phyloP scores from a whole-genome alignment of 306 rosid genomes.

The Corylus avellana region DNA sequence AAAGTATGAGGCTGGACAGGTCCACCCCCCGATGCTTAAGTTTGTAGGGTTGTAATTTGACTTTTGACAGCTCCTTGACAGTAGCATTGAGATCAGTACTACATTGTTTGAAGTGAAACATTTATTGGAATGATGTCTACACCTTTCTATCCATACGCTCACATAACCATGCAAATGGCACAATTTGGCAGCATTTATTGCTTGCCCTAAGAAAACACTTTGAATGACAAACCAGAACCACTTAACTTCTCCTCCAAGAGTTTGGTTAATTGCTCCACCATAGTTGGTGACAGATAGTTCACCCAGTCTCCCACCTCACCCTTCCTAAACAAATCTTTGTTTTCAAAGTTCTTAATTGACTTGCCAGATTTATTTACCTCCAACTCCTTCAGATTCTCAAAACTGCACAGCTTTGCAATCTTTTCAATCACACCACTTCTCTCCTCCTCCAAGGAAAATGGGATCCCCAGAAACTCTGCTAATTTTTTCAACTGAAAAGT shows the following conservation, averaged over 20 bases:
- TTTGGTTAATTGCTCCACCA: slow-evolving; percentile 48
- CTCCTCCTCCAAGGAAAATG: slow-evolving; percentile 50
- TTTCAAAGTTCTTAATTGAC: slow-evolving; percentile 36
- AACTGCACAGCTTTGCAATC: slow-evolving; percentile 46
- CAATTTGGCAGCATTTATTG: too few relatives aligned
- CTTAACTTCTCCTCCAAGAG: slow-evolving; percentile 42
- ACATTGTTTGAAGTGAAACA: too few relatives aligned
- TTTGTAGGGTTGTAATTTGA: too few relatives aligned
- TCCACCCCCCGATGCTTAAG: too few relatives aligned
- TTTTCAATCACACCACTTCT: slow-evolving; percentile 36
- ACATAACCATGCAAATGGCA: background rate
- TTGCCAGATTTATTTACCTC: slow-evolving; percentile 44
- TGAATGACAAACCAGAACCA: slow-evolving; percentile 40
- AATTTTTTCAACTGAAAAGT: slow-evolving; percentile 33
- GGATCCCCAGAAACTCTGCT: slow-evolving; percentile 42
- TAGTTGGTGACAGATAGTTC: slow-evolving; percentile 47
- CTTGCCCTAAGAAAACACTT: background rate
- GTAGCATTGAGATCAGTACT: too few relatives aligned
- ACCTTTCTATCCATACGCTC: background rate
- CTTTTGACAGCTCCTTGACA: too few relatives aligned
- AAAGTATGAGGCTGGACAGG: too few relatives aligned
- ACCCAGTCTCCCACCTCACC: slow-evolving; percentile 65
- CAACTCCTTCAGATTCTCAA: slow-evolving; percentile 46
- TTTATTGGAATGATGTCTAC: background rate
- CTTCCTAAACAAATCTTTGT: slow-evolving; percentile 47